Evolutionary conservation across 139 green algal species (phyloP).

Genomic region (Ulvella scutata): DNA sequence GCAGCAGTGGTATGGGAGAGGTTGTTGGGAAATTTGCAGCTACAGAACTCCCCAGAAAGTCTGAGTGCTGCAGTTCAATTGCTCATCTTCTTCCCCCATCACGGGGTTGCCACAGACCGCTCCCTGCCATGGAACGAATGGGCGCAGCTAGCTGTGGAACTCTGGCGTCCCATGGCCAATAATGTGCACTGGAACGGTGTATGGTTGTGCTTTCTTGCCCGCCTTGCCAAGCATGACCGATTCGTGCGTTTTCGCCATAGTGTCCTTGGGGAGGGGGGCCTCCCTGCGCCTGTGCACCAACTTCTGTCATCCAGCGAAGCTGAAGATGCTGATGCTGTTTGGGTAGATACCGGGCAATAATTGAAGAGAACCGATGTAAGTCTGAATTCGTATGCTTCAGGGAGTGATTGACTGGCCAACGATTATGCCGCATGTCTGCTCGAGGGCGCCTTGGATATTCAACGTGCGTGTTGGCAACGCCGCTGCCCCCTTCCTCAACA

Average conservation of each 20-base stretch:
- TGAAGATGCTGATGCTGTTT: no score
- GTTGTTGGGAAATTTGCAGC: background rate
- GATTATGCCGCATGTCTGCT: background rate
- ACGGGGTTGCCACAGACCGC: background rate
- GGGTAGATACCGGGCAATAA: no score
- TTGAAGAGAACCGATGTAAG: no score
- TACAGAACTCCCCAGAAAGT: background rate
- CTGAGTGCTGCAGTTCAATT: background rate
- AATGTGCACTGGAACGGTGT: background rate
- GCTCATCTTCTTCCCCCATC: background rate
- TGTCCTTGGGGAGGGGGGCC: no score
- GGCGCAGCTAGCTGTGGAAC: background rate
- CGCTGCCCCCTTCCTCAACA: background rate
- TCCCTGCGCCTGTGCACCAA: no score
- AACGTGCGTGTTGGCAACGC: background rate
- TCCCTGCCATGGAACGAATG: background rate
- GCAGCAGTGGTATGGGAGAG: background rate
- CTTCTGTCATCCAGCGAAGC: no score
- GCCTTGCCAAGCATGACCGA: background rate
- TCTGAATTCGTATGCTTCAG: no score
- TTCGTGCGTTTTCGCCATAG: background rate
- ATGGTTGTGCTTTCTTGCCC: background rate
- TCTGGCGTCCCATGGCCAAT: background rate
- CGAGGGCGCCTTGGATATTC: background rate
- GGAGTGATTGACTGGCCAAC: conserved; percentile 1